Percentiles rank a stretch among this genome's conserved stretches.
phyloP scores from a whole-genome alignment of 2,329 filamentous ascomycete species.

The Aspergillus vadensis region DNA sequence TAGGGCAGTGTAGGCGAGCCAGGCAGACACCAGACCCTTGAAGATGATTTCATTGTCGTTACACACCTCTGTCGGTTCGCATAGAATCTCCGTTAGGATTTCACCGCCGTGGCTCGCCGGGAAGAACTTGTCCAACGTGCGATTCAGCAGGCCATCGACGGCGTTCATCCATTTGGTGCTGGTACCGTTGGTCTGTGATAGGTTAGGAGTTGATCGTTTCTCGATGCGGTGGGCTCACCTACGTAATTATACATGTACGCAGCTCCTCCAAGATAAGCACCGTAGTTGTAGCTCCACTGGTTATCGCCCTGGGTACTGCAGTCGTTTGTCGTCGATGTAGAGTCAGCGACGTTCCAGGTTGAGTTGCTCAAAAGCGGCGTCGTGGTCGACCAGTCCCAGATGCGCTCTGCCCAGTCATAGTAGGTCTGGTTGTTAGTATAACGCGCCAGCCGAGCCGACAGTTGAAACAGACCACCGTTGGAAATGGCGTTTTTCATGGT shows the following conservation, averaged over 20 bases:
- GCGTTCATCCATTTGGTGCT: constrained; percentile 56
- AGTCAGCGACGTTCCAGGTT: constrained; percentile 57
- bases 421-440: constrained; percentile 37
- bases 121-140: constrained; percentile 54
- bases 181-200: constrained; percentile 35
- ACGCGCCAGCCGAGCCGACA: constrained; percentile 34
- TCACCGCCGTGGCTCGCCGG: constrained; percentile 46
- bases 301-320: constrained; percentile 56
- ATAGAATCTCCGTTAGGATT: constrained; percentile 64
- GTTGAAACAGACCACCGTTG: constrained; percentile 36
- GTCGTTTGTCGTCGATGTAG: constrained; percentile 54
- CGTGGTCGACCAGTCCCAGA: constrained; percentile 60
- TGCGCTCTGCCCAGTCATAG: constrained; percentile 67
- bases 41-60: constrained; percentile 72
- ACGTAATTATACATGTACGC: constrained; percentile 60
- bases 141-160: constrained; percentile 58
- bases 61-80: constrained; percentile 63
- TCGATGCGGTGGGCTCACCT: constrained; percentile 19
- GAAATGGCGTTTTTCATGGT: constrained; percentile 40
- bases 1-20: constrained; percentile 63
- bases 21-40: constrained; percentile 70
- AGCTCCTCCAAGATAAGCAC: constrained; percentile 57
- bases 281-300: constrained; percentile 62
- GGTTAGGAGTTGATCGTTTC: not conserved
- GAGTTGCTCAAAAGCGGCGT: constrained; percentile 53